Evolutionary conservation across 2,329 filamentous ascomycete genomes (phyloP).

Genomic region (Chrysoporthe deuterocubensis): DNA sequence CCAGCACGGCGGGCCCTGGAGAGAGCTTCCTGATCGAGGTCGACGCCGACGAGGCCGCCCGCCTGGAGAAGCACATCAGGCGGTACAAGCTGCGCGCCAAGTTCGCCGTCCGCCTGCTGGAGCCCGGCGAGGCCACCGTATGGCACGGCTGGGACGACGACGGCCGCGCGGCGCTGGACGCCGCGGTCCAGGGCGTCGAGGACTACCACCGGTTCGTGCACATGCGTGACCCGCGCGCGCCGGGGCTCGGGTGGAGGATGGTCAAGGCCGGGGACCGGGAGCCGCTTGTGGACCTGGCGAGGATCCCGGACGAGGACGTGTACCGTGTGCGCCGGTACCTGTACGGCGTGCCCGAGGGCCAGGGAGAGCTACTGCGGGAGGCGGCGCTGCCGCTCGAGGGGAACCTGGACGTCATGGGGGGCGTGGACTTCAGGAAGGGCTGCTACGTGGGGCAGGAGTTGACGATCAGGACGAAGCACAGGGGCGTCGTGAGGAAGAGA

Average conservation of each 20-base stretch:
- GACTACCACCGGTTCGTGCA: slow-evolving; percentile 21
- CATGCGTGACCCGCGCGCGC: slow-evolving; percentile 45
- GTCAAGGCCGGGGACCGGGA: slow-evolving; percentile 33
- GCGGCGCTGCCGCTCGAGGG: slow-evolving; percentile 81
- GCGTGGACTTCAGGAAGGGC: slow-evolving; percentile 91
- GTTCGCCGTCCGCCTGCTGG: slow-evolving; percentile 69
- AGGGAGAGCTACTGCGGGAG: slow-evolving; percentile 73
- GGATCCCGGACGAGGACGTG: slow-evolving; percentile 48
- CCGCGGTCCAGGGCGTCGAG: neutral
- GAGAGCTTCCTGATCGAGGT: slow-evolving; percentile 79
- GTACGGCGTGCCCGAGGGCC: slow-evolving; percentile 83
- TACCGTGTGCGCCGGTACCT: slow-evolving; percentile 82
- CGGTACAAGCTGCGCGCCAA: slow-evolving; percentile 86
- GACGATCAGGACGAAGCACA: slow-evolving; percentile 93
- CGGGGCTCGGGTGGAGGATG: slow-evolving; percentile 49
- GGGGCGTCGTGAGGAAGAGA: slow-evolving; percentile 88
- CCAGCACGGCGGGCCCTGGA: slow-evolving; percentile 34
- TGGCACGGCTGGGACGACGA: slow-evolving; percentile 76
- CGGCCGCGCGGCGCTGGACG: slow-evolving; percentile 33
- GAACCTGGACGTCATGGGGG: slow-evolving; percentile 85
- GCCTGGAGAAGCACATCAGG: slow-evolving; percentile 73
- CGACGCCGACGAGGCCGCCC: slow-evolving; percentile 67
- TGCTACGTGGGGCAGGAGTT: slow-evolving; percentile 98
- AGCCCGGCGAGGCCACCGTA: slow-evolving; percentile 66
- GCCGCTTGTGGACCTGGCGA: slow-evolving; percentile 47